Percentiles rank a stretch among this genome's conserved stretches.
These are phyloP conservation scores for Lophiotrema nucula DNA, from an alignment of 495 filamentous ascomycete species.

Conservation along the genomic window DNA sequence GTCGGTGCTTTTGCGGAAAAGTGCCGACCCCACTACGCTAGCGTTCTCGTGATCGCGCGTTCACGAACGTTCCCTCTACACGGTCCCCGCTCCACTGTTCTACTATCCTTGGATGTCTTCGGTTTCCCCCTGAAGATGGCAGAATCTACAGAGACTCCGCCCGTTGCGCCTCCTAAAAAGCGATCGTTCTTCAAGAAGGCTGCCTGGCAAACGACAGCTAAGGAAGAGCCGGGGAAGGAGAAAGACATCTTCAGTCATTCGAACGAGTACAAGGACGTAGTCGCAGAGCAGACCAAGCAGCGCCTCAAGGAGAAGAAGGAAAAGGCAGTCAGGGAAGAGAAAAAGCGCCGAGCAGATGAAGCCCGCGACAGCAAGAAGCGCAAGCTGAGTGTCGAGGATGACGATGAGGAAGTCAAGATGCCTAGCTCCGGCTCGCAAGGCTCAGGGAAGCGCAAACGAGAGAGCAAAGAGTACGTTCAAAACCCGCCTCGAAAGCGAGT, in stretches of 20 bases:
- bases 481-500: too few species aligned
- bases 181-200: conserved; percentile 33
- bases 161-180: conserved; percentile 22
- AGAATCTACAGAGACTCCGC: background rate
- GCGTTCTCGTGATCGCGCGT: background rate
- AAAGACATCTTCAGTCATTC: conserved; percentile 32
- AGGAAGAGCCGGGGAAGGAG: conserved; percentile 12
- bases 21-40: background rate
- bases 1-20: too few species aligned
- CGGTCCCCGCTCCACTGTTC: background rate
- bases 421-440: background rate
- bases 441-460: background rate
- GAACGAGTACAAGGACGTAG: conserved; percentile 20
- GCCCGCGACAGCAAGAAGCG: conserved; percentile 1
- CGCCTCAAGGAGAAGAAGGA: conserved; percentile 15
- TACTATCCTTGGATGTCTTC: too few species aligned
- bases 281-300: conserved; percentile 18
- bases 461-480: conserved; percentile 17
- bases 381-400: background rate
- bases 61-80: conserved; percentile 5
- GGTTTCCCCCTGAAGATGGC: conserved; percentile 6
- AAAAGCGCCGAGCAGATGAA: conserved; percentile 11
- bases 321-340: conserved; percentile 1
- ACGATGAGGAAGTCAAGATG: conserved; percentile 8
- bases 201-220: conserved; percentile 16